Base-by-base conservation (phyloP, 2,329 filamentous ascomycete genomes). In the Ceratocystiopsis brevicomis region DNA sequence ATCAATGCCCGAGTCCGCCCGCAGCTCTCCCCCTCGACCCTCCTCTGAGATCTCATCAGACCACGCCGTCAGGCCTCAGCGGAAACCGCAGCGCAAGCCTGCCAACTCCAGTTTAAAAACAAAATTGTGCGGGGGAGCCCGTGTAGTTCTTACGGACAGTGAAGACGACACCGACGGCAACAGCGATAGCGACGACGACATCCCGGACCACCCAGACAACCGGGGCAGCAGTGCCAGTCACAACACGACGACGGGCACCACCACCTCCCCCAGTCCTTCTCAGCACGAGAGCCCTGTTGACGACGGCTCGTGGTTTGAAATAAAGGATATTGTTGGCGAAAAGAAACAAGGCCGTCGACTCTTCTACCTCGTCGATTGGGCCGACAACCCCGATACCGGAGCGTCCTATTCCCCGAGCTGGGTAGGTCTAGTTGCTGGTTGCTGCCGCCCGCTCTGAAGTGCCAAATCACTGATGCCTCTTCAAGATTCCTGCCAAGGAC, bases 301-400 rank as follows among this genome's bases (percentile, higher is more conserved):
- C 21, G 38, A 47, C 38, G 44, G 39, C 36, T 18, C 14, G 11
- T 57, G 55, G 49, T 59, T 51, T 41, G 51, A 41, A 16, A 54
- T 64, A 35, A 55, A 55, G 33, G 56, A 55, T 41, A 64, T 65
- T 18, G 44, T 63, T 13, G 54, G 54, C 41, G 61, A 64, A 54
- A 61, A 56, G 46, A 14, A 33, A 5, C 44, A 51, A 17, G 45
- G 50, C 30, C 53, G 59, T 12, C 52, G 51, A 19, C 53, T 53
- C 12, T 48, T 60, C n/a, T 78, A 75, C 49, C 53, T 61, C 3
- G 64, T 78, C 43, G 65, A 74, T 51, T 78, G 74, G 74, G 64
- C 61, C 40, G 64, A 68, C 46, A 57, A 75, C 51, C 56, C 61
- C n/a, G 47, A 50, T 2, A 71, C 68, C 36, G 69, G 67, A 16